Base-by-base conservation (phyloP, 352 stramenopile genomes). In the Globisporangium perplexum region DNA sequence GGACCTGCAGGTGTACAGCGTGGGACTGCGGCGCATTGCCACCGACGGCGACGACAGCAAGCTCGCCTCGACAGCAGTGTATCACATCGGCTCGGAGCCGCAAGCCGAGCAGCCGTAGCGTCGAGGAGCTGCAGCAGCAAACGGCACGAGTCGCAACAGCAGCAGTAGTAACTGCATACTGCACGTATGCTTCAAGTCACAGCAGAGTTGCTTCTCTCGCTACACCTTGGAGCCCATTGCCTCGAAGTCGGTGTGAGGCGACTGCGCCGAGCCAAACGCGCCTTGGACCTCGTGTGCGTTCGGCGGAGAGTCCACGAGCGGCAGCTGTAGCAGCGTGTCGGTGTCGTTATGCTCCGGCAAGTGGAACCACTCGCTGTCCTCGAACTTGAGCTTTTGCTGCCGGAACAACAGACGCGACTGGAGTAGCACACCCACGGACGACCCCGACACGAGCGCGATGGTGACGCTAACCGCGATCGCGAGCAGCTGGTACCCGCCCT, bases 341-440 rank as follows among this genome's bases (percentile, higher is more conserved):
- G 0, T 12, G 8, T 38, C 47, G 1, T 39, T 28, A 12, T 52
- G 22, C 0, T 18, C 30, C 15, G 72, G 71, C 48, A 83, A 50
- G 46, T 83, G 66, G 66, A 88, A 88, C 72, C 73, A 86, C 62
- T 86, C 77, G 23, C 82, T 64, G 53, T 88, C 74, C 18, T 86
- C 72, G 53, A 81, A 88, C 54, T 86, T 78, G 36, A 61, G 36
- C 39, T 78, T 62, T 30, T 88, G 77, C 53, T 88, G 72, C 12
- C 61, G 59, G 53, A 86, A 86, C 4, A 86, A 86, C 4, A 74
- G 55, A 30, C 67, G 65, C 4, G 72, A 75, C 17, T 66, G 61
- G 15, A 88, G 64, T 28, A 82, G 71, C 31, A 55, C 66, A 8
- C 74, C 74, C 0, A 76, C 66, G 7, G 59, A 17, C 0, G 55